Percentiles rank a stretch among this genome's conserved stretches.
Evolutionary conservation across 139 green algal genomes (phyloP).

Genomic region (Chlorella sp.): DNA sequence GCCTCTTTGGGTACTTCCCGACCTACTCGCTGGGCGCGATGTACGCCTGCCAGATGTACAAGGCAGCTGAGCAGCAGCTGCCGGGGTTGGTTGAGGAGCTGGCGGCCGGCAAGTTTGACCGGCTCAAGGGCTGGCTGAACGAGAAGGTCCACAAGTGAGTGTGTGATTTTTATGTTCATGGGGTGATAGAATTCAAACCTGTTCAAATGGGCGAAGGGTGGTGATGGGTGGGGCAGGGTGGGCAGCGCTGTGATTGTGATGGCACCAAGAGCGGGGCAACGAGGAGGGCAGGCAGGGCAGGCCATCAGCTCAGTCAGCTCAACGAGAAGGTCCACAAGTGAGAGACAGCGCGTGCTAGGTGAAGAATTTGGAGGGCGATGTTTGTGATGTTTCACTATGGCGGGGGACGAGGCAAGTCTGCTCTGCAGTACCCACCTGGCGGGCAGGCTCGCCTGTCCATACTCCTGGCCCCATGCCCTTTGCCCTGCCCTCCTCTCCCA

Average conservation of each 20-base stretch:
- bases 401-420: not conserved
- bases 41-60: conserved; percentile 78
- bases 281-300: no score
- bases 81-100: conserved; percentile 76
- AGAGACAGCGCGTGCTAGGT: no score
- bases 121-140: conserved; percentile 82
- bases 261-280: no score
- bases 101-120: conserved; percentile 75
- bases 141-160: conserved; percentile 76
- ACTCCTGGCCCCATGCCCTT: not conserved
- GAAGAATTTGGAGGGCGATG: no score
- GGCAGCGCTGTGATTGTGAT: not conserved
- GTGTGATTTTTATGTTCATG: not conserved
- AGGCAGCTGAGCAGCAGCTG: conserved; percentile 59
- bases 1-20: conserved; percentile 87
- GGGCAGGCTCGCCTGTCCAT: no score
- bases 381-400: no score
- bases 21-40: conserved; percentile 89
- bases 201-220: no score
- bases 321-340: no score
- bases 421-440: not conserved
- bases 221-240: no score
- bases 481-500: not conserved
- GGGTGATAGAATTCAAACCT: no score
- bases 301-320: no score